Evolutionary conservation across 805 yeast genomes (phyloP).

Genomic region (Cyberlindnera maritima): DNA sequence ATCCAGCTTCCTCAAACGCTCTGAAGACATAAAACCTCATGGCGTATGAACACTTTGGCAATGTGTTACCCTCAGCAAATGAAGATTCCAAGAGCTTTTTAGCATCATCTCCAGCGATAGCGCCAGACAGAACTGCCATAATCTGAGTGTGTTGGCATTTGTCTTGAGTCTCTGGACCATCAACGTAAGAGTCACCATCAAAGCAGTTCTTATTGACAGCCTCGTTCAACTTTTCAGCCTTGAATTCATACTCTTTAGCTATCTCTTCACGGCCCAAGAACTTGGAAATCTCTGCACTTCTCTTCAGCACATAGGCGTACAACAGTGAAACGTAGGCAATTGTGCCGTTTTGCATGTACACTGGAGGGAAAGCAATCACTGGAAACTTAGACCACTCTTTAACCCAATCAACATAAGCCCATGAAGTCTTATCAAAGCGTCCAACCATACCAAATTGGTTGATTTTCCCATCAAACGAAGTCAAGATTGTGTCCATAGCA

Average conservation of each 20-base stretch:
- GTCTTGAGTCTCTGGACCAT: background rate
- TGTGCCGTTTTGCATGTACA: background rate
- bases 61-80: background rate
- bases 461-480: background rate
- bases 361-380: background rate
- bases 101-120: background rate
- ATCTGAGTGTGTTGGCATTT: constrained; percentile 2
- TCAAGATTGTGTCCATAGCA: background rate
- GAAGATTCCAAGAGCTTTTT: background rate
- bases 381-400: background rate
- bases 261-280: background rate
- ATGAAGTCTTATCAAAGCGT: background rate
- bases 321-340: background rate
- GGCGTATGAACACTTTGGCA: background rate
- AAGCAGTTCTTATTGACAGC: background rate
- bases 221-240: background rate
- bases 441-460: constrained; percentile 2
- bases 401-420: constrained; percentile 3
- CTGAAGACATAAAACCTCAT: background rate
- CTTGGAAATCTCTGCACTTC: background rate
- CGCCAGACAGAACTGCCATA: constrained; percentile 1
- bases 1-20: background rate
- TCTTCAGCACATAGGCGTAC: background rate
- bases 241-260: background rate
- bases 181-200: background rate